Evolutionary conservation across 805 yeast genomes (phyloP).

Genomic region (Huiozyma sinensis): DNA sequence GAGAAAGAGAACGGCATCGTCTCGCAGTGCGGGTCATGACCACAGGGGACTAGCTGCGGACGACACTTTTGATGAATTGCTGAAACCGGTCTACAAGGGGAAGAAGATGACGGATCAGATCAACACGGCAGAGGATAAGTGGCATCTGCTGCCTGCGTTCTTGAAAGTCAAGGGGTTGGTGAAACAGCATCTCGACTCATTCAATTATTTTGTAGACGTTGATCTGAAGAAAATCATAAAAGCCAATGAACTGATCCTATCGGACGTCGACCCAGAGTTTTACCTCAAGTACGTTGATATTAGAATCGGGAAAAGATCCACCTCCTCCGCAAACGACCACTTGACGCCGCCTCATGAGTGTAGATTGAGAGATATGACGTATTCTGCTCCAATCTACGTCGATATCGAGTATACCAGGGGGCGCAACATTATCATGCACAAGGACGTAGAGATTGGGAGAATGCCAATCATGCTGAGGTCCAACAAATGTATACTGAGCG

Average conservation of each 20-base stretch:
- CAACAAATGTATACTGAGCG: slow-evolving; percentile 78
- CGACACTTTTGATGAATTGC: slow-evolving; percentile 62
- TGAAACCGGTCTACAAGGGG: slow-evolving; percentile 78
- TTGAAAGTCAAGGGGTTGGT: slow-evolving; percentile 91
- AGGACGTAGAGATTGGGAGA: slow-evolving; percentile 88
- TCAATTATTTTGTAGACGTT: slow-evolving; percentile 87
- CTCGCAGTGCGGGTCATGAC: slow-evolving; percentile 2
- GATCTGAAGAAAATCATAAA: slow-evolving; percentile 85
- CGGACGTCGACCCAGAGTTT: slow-evolving; percentile 96
- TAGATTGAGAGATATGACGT: slow-evolving; percentile 84
- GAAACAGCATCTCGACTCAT: slow-evolving; percentile 96
- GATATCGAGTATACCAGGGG: slow-evolving; percentile 98
- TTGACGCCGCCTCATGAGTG: slow-evolving; percentile 88
- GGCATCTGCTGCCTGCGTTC: slow-evolving; percentile 95
- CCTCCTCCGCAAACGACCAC: slow-evolving; percentile 44
- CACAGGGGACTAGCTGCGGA: slow-evolving; percentile 26
- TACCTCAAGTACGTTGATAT: slow-evolving; percentile 88
- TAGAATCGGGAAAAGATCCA: slow-evolving; percentile 74
- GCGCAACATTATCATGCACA: slow-evolving; percentile 76
- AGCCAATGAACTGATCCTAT: slow-evolving; percentile 80
- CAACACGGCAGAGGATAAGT: slow-evolving; percentile 86
- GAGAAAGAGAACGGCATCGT: slow-evolving; percentile 5
- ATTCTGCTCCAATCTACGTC: slow-evolving; percentile 89
- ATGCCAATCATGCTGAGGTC: slow-evolving; percentile 99
- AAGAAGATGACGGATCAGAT: slow-evolving; percentile 79